These are phyloP conservation scores for Candida sp. DNA, from an alignment of 1,139 yeast genomes.

Conservation along the genomic window DNA sequence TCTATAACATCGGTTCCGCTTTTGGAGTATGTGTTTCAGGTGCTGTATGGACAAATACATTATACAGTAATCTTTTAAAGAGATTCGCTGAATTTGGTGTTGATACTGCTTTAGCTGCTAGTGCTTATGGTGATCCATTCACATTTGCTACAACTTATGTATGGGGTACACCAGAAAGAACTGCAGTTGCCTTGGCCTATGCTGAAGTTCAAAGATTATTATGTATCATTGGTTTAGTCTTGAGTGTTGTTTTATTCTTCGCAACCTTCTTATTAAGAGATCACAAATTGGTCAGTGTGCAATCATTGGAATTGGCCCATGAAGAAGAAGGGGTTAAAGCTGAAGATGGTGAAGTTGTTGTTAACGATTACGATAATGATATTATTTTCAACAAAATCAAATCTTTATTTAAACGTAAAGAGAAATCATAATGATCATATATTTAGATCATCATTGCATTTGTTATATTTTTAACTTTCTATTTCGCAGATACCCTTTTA, in stretches of 20 bases:
- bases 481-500: too few relatives aligned
- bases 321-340: slow-evolving; percentile 21
- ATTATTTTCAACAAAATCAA: slow-evolving; percentile 9
- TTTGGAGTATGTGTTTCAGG: slow-evolving; percentile 55
- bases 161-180: slow-evolving; percentile 62
- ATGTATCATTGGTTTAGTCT: slow-evolving; percentile 53
- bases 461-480: too few relatives aligned
- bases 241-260: slow-evolving; percentile 48
- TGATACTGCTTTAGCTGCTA: slow-evolving; percentile 25
- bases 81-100: slow-evolving; percentile 13
- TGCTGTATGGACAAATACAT: slow-evolving; percentile 55
- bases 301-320: slow-evolving; percentile 26
- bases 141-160: slow-evolving; percentile 41
- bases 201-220: slow-evolving; percentile 56
- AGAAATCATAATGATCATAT: too few relatives aligned
- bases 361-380: slow-evolving; percentile 37
- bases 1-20: slow-evolving; percentile 61
- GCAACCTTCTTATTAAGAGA: slow-evolving; percentile 54
- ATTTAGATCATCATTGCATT: too few relatives aligned
- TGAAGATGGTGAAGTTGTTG: slow-evolving; percentile 39
- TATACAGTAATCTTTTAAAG: slow-evolving; percentile 11
- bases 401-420: not conserved
- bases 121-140: slow-evolving; percentile 55
- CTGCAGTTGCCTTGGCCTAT: slow-evolving; percentile 55
- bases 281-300: slow-evolving; percentile 40